Base-by-base conservation (phyloP, 805 yeast species). In the Aciculoconidium aculeatum region DNA sequence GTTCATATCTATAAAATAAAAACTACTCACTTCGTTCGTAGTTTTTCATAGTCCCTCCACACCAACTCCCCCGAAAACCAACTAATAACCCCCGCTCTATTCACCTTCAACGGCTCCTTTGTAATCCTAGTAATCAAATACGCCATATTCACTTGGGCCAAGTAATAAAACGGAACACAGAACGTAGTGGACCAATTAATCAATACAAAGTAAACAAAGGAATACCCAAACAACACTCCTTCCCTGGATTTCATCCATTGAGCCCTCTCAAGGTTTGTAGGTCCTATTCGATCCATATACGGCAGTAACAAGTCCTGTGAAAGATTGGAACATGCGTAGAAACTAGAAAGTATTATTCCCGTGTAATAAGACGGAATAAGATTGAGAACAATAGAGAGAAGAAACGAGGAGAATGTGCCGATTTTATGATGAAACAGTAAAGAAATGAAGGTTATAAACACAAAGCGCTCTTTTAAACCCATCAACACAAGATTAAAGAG, bases 161-260 rank as follows among this genome's bases (percentile, higher is more conserved):
- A 48, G 10, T 75, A 73, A 37, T 70, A 70, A 12, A 67, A 53
- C 9, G 73, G 41, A 13, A 71, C 56, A 0, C 77, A 69, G 4
- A 68, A 41, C 40, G 61, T 60, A 0, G 76, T 77, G 11, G 65
- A 45, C 20, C 53, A 26, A 11, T 45, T 49, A 31, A 72, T 48
- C 27, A 71, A 45, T 31, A 55, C 38, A 39, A 58, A 74, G 46
- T 63, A 69, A 26, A 61, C 62, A 6, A 70, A 44, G 3, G 79
- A 74, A 39, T 74, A 74, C 5, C 80, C 80, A 37, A 69, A 67
- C 28, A 77, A 49, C 17, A 70, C 60, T 0, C 80, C 80, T 31
- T 70, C 73, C 21, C 81, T 58, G 9, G 74, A 61, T 8, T 56
- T 55, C 26, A 61, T 51, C 81, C 81, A 75, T 30, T 56, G 62